Conservation (phyloP, 2,329 filamentous ascomycete species). For the Cladosporium cucumerinum region DNA sequence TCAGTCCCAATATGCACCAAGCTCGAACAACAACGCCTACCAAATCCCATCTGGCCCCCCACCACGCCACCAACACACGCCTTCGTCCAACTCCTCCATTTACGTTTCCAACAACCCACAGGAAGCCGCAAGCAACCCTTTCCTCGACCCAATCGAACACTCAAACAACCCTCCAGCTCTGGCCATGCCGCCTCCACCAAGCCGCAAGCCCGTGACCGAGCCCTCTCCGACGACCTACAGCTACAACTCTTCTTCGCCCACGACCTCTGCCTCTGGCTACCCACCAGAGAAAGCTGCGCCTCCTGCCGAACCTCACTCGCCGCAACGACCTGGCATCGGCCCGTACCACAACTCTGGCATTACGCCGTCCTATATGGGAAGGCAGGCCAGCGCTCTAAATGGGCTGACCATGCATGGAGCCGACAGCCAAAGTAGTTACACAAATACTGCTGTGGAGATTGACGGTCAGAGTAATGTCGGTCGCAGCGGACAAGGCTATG, state of each 20-base stretch:
- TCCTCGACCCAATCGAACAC: slow-evolving; percentile 41
- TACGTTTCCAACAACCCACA: slow-evolving; percentile 12
- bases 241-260: neutral
- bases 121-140: slow-evolving; percentile 36
- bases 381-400: slow-evolving; percentile 43
- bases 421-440: neutral
- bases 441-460: slow-evolving; percentile 20
- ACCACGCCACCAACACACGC: slow-evolving; percentile 16
- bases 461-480: slow-evolving; percentile 22
- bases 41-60: slow-evolving; percentile 27
- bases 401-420: slow-evolving; percentile 47
- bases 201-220: slow-evolving; percentile 4
- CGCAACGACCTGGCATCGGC: slow-evolving; percentile 24
- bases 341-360: slow-evolving; percentile 32
- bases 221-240: slow-evolving; percentile 2
- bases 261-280: neutral
- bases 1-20: neutral
- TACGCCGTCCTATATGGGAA: slow-evolving; percentile 42
- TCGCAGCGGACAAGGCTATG: slow-evolving; percentile 11
- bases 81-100: slow-evolving; percentile 16
- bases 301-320: slow-evolving; percentile 8
- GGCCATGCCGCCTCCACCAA: slow-evolving; percentile 8
- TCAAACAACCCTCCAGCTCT: slow-evolving; percentile 29
- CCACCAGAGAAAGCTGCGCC: neutral
- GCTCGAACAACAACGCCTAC: slow-evolving; percentile 17